These are phyloP conservation scores for Fragaria iinumae DNA, from an alignment of 306 rosid genomes.

Conservation along the genomic window DNA sequence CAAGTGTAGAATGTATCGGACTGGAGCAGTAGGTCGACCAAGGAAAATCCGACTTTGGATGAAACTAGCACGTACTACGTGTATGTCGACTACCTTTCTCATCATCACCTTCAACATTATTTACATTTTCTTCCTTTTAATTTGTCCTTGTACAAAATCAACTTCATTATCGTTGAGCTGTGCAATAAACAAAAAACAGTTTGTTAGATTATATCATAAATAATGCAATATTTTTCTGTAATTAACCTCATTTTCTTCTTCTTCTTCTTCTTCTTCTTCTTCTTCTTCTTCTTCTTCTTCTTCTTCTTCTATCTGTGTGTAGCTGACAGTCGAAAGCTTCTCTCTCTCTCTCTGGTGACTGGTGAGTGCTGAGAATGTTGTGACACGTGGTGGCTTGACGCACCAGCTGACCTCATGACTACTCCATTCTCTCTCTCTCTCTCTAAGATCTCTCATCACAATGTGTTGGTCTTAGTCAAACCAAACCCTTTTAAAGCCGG, in stretches of 20 bases:
- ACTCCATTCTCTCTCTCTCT: conserved; percentile 2
- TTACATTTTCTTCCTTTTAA: neutral
- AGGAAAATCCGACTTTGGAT: conserved; percentile 3
- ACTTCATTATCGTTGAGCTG: conserved; percentile 4
- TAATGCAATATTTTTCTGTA: neutral
- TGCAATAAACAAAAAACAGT: conserved; percentile 3
- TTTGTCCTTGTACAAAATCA: neutral
- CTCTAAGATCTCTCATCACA: conserved; percentile 9
- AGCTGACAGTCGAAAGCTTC: neutral
- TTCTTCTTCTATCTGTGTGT: neutral
- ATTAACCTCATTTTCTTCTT: no score
- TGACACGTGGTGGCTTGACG: conserved; percentile 46
- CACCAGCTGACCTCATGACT: conserved; percentile 50
- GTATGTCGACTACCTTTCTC: neutral
- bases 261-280: neutral
- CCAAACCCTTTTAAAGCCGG: conserved; percentile 60
- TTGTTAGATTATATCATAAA: neutral
- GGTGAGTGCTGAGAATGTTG: neutral
- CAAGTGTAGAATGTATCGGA: neutral
- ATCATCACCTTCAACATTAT: neutral
- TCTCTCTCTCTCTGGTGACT: neutral
- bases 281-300: neutral
- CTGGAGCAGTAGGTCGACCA: neutral
- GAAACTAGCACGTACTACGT: neutral
- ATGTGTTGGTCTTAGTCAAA: conserved; percentile 47